Conservation (phyloP, 805 yeast genomes). For the Lipomyces kockii region DNA sequence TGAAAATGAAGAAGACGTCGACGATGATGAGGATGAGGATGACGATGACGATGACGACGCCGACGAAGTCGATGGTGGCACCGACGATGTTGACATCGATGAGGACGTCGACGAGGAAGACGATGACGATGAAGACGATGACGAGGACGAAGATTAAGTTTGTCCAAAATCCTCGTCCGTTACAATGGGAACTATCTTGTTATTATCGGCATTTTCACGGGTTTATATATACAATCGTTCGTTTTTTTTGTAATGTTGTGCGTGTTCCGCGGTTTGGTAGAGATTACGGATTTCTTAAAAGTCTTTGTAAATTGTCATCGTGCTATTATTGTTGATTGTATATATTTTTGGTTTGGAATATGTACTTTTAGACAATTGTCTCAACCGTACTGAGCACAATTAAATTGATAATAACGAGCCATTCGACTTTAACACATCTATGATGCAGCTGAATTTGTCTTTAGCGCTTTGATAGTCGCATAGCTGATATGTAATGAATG, state of each 20-base stretch:
- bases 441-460: background rate
- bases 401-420: background rate
- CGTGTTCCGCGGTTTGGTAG: constrained; percentile 1
- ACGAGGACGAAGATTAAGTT: constrained; percentile 9
- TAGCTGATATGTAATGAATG: too few species aligned
- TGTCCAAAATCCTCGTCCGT: background rate
- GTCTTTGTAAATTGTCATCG: background rate
- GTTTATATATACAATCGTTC: background rate
- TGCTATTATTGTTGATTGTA: constrained; percentile 2
- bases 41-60: constrained; percentile 45
- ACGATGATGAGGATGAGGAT: constrained; percentile 46
- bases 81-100: constrained; percentile 41
- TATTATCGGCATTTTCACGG: constrained; percentile 6
- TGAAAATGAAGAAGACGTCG: constrained; percentile 50
- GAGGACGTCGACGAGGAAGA: constrained; percentile 35
- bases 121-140: constrained; percentile 34
- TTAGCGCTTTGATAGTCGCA: too few species aligned
- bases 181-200: background rate
- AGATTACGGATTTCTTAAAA: background rate
- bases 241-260: background rate
- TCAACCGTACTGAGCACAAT: background rate
- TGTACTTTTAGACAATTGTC: constrained; percentile 2
- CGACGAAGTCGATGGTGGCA: constrained; percentile 39
- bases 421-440: background rate
- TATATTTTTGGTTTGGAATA: constrained; percentile 14